Percentiles rank a stretch among this genome's conserved stretches.
phyloP scores from a whole-genome alignment of 2,329 filamentous ascomycete genomes.

The Fusarium hainanense region DNA sequence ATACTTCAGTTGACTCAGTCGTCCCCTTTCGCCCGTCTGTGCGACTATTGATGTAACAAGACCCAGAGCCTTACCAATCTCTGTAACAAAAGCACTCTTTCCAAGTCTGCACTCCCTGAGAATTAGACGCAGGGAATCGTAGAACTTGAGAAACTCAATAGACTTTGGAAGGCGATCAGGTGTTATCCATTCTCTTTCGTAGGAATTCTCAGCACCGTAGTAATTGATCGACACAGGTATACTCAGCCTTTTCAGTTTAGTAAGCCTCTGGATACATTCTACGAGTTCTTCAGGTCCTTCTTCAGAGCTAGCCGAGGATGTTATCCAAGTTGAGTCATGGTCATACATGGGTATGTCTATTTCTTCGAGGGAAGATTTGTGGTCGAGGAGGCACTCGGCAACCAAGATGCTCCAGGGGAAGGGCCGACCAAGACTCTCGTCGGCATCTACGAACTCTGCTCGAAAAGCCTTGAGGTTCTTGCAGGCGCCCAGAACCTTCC shows the following conservation, averaged over 20 bases:
- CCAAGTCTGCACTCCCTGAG: neutral
- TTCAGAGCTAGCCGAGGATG: no score
- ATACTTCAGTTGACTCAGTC: neutral
- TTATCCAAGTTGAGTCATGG: neutral
- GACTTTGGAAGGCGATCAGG: neutral
- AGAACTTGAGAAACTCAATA: neutral
- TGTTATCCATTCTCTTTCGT: neutral
- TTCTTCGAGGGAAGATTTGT: neutral
- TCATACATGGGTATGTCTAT: neutral
- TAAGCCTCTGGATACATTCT: neutral
- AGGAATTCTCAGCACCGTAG: no score
- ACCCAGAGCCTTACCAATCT: neutral
- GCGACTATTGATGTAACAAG: neutral
- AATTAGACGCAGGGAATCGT: neutral
- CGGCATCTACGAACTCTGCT: neutral
- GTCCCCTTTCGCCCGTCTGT: neutral
- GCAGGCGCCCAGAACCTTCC: neutral
- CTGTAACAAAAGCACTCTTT: neutral
- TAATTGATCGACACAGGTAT: neutral
- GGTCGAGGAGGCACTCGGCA: neutral
- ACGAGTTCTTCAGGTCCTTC: neutral
- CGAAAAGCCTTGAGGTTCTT: neutral
- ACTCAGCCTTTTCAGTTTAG: neutral
- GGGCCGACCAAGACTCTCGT: neutral
- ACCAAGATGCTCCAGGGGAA: accelerated